Conservation (phyloP, 2,329 filamentous ascomycete genomes). For the Sphaerulina musiva region DNA sequence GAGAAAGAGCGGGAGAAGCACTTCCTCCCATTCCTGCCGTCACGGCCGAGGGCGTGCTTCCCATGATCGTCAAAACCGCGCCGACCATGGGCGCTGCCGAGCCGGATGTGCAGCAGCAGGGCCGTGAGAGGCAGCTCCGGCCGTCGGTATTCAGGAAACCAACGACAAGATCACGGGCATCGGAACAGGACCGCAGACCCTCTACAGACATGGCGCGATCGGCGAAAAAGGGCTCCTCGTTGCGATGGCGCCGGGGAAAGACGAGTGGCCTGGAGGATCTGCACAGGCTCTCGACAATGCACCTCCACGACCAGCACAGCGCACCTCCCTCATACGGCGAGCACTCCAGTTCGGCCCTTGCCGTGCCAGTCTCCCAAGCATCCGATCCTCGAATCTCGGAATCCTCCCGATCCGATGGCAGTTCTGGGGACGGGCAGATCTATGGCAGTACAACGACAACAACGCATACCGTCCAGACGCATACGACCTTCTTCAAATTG, state of each 20-base stretch:
- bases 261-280: slow-evolving; percentile 35
- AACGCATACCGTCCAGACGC: slow-evolving; percentile 55
- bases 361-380: slow-evolving; percentile 50
- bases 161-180: slow-evolving; percentile 20
- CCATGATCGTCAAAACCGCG: slow-evolving; percentile 82
- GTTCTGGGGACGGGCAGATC: slow-evolving; percentile 50
- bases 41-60: slow-evolving; percentile 36
- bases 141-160: slow-evolving; percentile 26
- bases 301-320: slow-evolving; percentile 27
- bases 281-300: slow-evolving; percentile 56
- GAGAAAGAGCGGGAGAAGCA: slow-evolving; percentile 38
- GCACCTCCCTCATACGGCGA: slow-evolving; percentile 56
- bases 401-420: slow-evolving; percentile 83
- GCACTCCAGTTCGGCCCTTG: slow-evolving; percentile 55
- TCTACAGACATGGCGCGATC: slow-evolving; percentile 14
- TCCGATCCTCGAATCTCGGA: slow-evolving; percentile 58
- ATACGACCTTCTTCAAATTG: slow-evolving; percentile 71
- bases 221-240: slow-evolving; percentile 22
- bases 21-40: slow-evolving; percentile 40
- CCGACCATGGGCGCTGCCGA: slow-evolving; percentile 33
- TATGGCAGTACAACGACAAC: slow-evolving; percentile 54
- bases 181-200: slow-evolving; percentile 6
- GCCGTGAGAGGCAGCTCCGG: slow-evolving; percentile 14
- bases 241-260: slow-evolving; percentile 30
- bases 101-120: slow-evolving; percentile 10